phyloP scores from a whole-genome alignment of 1,284 basidiomycete genomes.

The Termitomyces sp. region DNA sequence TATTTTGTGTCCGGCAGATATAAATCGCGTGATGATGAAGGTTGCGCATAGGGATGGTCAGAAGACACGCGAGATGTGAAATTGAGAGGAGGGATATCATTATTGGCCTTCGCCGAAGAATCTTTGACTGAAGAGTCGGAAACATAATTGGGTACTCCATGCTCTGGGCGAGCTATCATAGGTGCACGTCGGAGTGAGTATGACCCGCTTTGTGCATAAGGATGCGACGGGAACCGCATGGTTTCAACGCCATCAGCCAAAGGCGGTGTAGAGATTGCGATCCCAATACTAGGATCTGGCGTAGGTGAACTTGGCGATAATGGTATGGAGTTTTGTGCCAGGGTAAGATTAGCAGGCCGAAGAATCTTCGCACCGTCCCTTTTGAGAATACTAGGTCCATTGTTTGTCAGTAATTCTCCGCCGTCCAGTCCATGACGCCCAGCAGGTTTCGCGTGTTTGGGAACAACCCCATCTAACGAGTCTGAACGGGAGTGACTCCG shows the following conservation, averaged over 20 bases:
- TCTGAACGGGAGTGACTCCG: conserved; percentile 50
- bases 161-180: not conserved
- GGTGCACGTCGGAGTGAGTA: conserved; percentile 19
- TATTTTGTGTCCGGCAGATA: conserved; percentile 22
- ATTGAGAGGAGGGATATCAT: conserved; percentile 22
- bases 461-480: conserved; percentile 55
- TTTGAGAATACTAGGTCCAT: conserved; percentile 39
- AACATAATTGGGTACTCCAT: not conserved
- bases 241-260: conserved; percentile 33
- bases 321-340: conserved; percentile 18
- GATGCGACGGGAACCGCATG: conserved; percentile 39
- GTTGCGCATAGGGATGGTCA: conserved; percentile 21
- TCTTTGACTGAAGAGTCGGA: conserved; percentile 34
- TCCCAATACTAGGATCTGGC: conserved; percentile 44
- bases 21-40: conserved; percentile 20
- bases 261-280: conserved; percentile 63
- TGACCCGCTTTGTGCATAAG: conserved; percentile 48
- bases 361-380: conserved; percentile 41
- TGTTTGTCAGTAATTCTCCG: conserved; percentile 28
- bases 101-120: conserved; percentile 25
- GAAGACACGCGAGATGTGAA: conserved; percentile 34
- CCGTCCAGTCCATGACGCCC: conserved; percentile 30
- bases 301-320: conserved; percentile 22
- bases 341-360: conserved; percentile 33
- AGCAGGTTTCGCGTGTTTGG: conserved; percentile 42